Percentiles rank a stretch among this genome's conserved stretches.
These are phyloP conservation scores for Paramecium primaurelia DNA, from an alignment of 73 alveolate genomes.

Conservation along the genomic window DNA sequence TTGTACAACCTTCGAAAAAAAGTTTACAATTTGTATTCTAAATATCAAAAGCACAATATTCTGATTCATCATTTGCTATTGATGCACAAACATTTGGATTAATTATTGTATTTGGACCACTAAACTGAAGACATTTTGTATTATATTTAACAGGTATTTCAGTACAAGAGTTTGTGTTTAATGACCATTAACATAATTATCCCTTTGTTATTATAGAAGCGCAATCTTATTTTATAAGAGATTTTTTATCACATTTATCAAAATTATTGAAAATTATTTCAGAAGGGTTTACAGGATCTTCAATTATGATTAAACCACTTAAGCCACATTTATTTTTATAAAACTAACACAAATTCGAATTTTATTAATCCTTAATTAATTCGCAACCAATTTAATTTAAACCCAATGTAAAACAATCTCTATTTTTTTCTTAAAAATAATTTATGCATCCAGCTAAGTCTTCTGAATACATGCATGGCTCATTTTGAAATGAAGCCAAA, in stretches of 20 bases:
- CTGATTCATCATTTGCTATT: neutral
- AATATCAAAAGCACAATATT: neutral
- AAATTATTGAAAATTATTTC: too few relatives aligned
- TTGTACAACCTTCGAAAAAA: neutral
- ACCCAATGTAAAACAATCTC: neutral
- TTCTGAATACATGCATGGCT: neutral
- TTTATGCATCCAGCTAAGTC: neutral
- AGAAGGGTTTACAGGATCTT: too few relatives aligned
- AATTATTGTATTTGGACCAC: neutral
- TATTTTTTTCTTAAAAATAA: neutral
- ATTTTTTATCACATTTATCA: too few relatives aligned
- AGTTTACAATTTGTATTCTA: neutral
- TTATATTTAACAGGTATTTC: too few relatives aligned
- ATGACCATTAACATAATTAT: too few relatives aligned
- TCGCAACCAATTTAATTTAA: neutral
- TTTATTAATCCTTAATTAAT: neutral
- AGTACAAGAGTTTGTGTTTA: too few relatives aligned
- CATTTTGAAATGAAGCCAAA: neutral
- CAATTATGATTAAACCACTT: too few relatives aligned
- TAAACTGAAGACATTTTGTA: neutral
- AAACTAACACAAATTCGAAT: too few relatives aligned
- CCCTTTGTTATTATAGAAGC: too few relatives aligned
- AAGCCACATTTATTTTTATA: too few relatives aligned
- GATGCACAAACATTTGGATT: neutral
- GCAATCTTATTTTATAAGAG: too few relatives aligned